Evolutionary conservation across 768 basidiomycete species (phyloP).

Genomic region (Nidularia pulvinata): DNA sequence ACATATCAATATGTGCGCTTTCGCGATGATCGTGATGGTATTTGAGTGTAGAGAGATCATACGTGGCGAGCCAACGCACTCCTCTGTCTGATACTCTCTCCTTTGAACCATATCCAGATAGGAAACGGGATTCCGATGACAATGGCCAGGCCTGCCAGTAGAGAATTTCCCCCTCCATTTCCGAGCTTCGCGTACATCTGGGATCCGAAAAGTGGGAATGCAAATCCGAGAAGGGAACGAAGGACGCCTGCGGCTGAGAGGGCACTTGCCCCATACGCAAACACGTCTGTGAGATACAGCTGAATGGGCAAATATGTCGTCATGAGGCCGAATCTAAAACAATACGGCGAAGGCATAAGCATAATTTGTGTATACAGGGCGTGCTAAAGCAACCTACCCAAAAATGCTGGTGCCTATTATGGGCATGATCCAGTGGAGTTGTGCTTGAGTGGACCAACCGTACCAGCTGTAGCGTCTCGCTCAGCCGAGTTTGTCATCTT

Average conservation of each 20-base stretch:
- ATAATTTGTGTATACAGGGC: no score
- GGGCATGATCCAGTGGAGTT: conserved; percentile 79
- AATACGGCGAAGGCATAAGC: no score
- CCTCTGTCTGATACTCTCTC: conserved; percentile 51
- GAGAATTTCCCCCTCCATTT: conserved; percentile 68
- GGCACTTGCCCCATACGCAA: conserved; percentile 70
- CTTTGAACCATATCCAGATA: conserved; percentile 67
- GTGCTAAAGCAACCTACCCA: conserved; percentile 24
- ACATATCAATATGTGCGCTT: no score
- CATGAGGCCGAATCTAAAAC: background rate
- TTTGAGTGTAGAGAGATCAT: no score
- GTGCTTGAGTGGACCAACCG: conserved; percentile 77
- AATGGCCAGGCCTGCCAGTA: conserved; percentile 57
- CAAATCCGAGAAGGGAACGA: conserved; percentile 45
- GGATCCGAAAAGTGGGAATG: conserved; percentile 45
- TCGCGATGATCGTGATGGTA: no score
- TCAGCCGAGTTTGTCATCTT: conserved; percentile 2
- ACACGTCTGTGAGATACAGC: conserved; percentile 72
- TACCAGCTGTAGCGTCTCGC: conserved; percentile 50
- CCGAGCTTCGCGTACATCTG: conserved; percentile 70
- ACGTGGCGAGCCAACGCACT: conserved; percentile 15
- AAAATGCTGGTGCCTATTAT: conserved; percentile 63
- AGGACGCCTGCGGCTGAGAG: conserved; percentile 62
- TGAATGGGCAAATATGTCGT: conserved; percentile 50
- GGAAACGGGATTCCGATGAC: conserved; percentile 74